Evolutionary conservation across 2,329 filamentous ascomycete genomes (phyloP).

Genomic region (Aphanocladium album): DNA sequence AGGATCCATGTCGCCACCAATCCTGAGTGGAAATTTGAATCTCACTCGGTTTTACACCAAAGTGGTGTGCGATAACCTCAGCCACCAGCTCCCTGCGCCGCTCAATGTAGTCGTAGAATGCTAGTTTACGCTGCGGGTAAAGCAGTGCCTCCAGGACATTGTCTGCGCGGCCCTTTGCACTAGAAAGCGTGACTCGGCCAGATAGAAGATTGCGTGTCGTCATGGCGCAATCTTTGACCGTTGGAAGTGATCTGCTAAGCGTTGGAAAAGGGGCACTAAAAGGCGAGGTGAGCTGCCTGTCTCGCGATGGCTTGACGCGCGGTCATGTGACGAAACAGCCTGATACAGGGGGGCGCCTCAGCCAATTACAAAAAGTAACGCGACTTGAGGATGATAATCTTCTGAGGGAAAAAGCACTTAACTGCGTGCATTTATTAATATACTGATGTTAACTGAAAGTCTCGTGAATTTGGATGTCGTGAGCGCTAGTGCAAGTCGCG

Average conservation of each 20-base stretch:
- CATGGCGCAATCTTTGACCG: slow-evolving; percentile 16
- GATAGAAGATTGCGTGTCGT: slow-evolving; percentile 17
- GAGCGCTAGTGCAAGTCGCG: too few species aligned
- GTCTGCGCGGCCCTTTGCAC: slow-evolving; percentile 2
- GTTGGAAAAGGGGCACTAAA: slow-evolving; percentile 18
- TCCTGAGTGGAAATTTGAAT: slow-evolving; percentile 16
- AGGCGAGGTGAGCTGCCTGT: not conserved
- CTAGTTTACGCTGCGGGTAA: slow-evolving; percentile 13
- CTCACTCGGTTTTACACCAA: not conserved
- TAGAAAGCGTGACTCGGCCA: slow-evolving; percentile 15
- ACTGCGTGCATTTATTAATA: too few species aligned
- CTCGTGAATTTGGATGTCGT: too few species aligned
- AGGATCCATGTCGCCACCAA: slow-evolving; percentile 24
- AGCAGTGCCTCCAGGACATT: slow-evolving; percentile 16
- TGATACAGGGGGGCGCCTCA: too few species aligned
- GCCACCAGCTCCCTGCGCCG: not conserved
- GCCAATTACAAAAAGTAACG: too few species aligned
- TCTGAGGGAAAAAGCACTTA: too few species aligned
- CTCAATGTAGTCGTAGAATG: slow-evolving; percentile 17
- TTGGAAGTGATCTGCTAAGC: too few species aligned
- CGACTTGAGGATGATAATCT: too few species aligned
- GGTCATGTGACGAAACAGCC: not conserved
- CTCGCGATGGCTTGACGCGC: not conserved
- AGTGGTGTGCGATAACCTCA: slow-evolving; percentile 2
- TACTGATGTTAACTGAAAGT: too few species aligned